Evolutionary conservation across 2,329 filamentous ascomycete genomes (phyloP).

Genomic region (Parasarocladium wereldwijsianum): DNA sequence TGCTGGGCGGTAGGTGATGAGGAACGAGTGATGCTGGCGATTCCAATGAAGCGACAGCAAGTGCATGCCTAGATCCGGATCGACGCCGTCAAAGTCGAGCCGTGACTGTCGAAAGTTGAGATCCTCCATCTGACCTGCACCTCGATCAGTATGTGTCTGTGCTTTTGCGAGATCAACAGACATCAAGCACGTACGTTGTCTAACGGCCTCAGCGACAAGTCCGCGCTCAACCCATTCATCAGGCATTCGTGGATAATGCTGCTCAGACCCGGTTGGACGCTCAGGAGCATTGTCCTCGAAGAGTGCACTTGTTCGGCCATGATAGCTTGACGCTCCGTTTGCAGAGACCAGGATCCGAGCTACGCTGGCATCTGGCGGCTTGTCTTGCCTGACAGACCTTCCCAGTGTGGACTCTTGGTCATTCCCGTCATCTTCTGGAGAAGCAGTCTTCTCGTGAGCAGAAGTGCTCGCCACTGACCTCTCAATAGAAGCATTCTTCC

Average conservation of each 20-base stretch:
- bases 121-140: constrained; percentile 28
- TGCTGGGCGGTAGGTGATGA: constrained; percentile 34
- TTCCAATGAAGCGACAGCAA: constrained; percentile 37
- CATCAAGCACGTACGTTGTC: constrained; percentile 19
- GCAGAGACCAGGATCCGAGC: constrained; percentile 23
- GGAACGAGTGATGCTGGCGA: constrained; percentile 32
- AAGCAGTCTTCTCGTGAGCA: too few relatives aligned
- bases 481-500: background rate
- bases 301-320: constrained; percentile 32
- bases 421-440: too few relatives aligned
- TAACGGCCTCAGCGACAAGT: constrained; percentile 30
- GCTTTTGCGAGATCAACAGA: background rate
- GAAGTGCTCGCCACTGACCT: constrained; percentile 5
- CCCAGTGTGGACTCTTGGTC: constrained; percentile 3
- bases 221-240: constrained; percentile 27
- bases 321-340: constrained; percentile 28
- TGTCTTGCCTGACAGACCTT: constrained; percentile 3
- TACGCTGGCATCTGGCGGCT: constrained; percentile 11
- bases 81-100: constrained; percentile 40
- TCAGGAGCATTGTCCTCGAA: constrained; percentile 24
- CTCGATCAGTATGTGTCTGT: background rate
- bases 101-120: constrained; percentile 28
- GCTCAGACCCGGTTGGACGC: constrained; percentile 6
- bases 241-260: constrained; percentile 13
- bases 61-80: constrained; percentile 35